These are phyloP conservation scores for Heliosperma pusillum DNA, from an alignment of 148 eudicot species.

Conservation along the genomic window DNA sequence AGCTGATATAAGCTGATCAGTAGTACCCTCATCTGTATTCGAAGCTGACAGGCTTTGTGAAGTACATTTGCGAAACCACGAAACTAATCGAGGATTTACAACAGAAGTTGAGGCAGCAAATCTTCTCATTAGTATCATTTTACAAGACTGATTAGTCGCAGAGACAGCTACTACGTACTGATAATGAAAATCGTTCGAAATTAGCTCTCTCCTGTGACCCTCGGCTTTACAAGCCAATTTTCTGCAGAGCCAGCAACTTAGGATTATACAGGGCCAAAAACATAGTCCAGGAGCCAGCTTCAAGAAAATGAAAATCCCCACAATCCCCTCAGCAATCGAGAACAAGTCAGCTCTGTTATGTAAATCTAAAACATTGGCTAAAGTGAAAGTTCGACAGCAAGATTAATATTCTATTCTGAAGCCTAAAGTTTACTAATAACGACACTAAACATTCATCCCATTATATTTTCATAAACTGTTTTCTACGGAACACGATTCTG, in stretches of 20 bases:
- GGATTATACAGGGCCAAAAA: neutral
- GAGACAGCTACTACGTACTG: neutral
- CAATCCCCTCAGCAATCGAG: neutral
- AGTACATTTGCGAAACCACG: constrained; percentile 7
- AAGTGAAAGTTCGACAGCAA: too few species aligned
- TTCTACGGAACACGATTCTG: too few species aligned
- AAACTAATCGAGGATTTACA: constrained; percentile 13
- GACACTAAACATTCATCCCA: too few species aligned
- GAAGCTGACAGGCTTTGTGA: constrained; percentile 8
- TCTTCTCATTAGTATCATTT: constrained; percentile 28
- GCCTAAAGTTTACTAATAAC: too few species aligned
- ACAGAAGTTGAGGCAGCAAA: neutral
- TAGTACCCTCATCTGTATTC: constrained; percentile 19
- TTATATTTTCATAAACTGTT: too few species aligned
- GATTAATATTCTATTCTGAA: too few species aligned
- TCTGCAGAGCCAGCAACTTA: constrained; percentile 15
- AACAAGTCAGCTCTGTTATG: too few species aligned
- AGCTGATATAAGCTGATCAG: constrained; percentile 3
- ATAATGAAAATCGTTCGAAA: neutral
- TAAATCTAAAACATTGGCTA: too few species aligned
- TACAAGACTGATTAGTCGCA: too few species aligned
- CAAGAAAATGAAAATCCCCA: neutral
- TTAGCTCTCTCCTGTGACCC: neutral
- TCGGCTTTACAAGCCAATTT: neutral
- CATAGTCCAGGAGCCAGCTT: neutral